Percentiles rank a stretch among this genome's conserved stretches.
These are phyloP conservation scores for Boletus eberwhitei DNA, from an alignment of 768 basidiomycete genomes.

Conservation along the genomic window DNA sequence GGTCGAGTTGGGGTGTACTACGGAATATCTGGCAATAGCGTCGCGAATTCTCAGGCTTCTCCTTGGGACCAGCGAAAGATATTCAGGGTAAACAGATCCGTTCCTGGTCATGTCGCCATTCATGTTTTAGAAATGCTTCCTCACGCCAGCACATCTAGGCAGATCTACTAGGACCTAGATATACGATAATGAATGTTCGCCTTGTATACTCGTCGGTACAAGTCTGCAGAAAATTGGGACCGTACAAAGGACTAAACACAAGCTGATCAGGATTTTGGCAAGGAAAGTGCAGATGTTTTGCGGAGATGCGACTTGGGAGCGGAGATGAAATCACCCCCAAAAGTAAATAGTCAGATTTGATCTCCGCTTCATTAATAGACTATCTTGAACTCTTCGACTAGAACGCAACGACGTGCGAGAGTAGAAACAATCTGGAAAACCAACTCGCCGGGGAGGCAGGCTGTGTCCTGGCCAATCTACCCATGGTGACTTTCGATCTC, in stretches of 20 bases:
- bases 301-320: neutral
- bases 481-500: slow-evolving; percentile 11
- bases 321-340: neutral
- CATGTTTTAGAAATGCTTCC: neutral
- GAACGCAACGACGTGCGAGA: neutral
- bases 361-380: slow-evolving; percentile 4
- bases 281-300: neutral
- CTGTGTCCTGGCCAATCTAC: neutral
- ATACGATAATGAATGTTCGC: neutral
- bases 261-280: no score
- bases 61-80: slow-evolving; percentile 34
- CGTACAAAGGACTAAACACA: no score
- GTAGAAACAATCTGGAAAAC: slow-evolving; percentile 3
- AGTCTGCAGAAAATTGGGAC: no score
- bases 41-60: slow-evolving; percentile 35
- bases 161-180: slow-evolving; percentile 4
- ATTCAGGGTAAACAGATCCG: neutral
- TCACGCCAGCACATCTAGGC: slow-evolving; percentile 9
- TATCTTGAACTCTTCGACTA: neutral
- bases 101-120: neutral
- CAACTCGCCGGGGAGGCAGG: slow-evolving; percentile 2
- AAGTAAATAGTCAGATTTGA: neutral
- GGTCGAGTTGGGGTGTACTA: slow-evolving; percentile 31
- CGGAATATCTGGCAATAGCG: slow-evolving; percentile 23
- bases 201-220: neutral